Conservation (phyloP, 108 stramenopile species). For the Cyclotella cryptica region DNA sequence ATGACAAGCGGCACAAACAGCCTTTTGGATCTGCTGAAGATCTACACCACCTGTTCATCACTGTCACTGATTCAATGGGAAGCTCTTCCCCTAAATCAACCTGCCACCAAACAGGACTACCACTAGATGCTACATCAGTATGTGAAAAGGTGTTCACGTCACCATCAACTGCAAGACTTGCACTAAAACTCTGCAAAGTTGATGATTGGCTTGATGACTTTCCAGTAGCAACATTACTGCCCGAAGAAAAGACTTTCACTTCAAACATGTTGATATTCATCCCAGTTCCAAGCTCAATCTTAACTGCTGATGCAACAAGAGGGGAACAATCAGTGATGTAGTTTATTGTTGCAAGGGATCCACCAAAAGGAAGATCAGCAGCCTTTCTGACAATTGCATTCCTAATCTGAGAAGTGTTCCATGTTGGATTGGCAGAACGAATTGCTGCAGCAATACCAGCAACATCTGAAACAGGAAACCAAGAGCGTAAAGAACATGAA, state of each 20-base stretch:
- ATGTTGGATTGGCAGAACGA: too few relatives aligned
- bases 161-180: background rate
- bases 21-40: background rate
- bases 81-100: background rate
- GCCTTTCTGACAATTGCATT: too few relatives aligned
- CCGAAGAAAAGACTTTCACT: background rate
- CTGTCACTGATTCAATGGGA: background rate
- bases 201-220: background rate
- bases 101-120: background rate
- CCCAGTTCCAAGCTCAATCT: background rate
- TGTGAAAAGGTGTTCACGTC: background rate
- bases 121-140: background rate
- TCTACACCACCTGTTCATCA: background rate
- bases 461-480: too few relatives aligned
- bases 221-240: background rate
- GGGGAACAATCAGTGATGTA: too few relatives aligned
- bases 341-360: too few relatives aligned
- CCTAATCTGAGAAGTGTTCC: too few relatives aligned
- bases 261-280: background rate
- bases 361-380: too few relatives aligned
- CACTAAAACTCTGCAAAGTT: background rate
- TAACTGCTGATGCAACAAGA: background rate
- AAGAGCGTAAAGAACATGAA: too few relatives aligned
- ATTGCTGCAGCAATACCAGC: too few relatives aligned
- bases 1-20: background rate